Percentiles rank a stretch among this genome's conserved stretches.
These are phyloP conservation scores for Calonectria multiphialidica DNA, from an alignment of 2,329 filamentous ascomycete genomes.

Conservation along the genomic window DNA sequence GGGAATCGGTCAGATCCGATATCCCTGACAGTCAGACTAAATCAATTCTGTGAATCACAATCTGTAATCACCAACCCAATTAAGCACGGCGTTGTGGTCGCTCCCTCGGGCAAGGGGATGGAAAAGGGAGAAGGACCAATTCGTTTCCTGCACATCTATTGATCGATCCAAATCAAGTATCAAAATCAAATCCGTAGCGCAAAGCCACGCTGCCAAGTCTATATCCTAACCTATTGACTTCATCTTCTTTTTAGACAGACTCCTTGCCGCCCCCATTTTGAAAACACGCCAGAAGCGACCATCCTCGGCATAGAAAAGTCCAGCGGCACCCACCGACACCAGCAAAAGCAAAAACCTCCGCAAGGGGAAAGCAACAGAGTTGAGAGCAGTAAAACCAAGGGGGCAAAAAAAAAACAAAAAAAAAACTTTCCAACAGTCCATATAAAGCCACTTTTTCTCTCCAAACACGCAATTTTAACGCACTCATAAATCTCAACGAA, in stretches of 20 bases:
- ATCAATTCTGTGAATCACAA: background rate
- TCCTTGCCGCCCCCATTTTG: conserved; percentile 31
- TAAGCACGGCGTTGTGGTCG: background rate
- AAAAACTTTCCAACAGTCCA: conserved; percentile 23
- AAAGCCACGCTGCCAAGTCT: conserved; percentile 33
- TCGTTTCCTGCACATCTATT: conserved; percentile 28
- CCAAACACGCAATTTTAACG: conserved; percentile 21
- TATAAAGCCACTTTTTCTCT: conserved; percentile 37
- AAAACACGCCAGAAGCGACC: conserved; percentile 20
- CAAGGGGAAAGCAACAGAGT: conserved; percentile 8
- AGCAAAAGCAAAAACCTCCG: background rate
- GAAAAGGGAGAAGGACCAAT: background rate
- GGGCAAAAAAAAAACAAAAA: conserved; percentile 10
- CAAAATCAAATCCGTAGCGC: conserved; percentile 11
- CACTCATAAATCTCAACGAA: conserved; percentile 24
- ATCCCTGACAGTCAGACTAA: background rate
- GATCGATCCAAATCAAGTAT: conserved; percentile 15
- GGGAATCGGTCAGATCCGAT: background rate
- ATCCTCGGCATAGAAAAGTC: background rate
- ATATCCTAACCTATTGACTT: conserved; percentile 36
- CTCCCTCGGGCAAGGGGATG: background rate
- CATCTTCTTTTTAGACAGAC: conserved; percentile 35
- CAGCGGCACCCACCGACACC: conserved; percentile 13
- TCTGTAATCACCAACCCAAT: no score
- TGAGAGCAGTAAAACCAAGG: conserved; percentile 14